Conservation (phyloP, 192 early-diverging fungal genomes). For the Thamnidium elegans region DNA sequence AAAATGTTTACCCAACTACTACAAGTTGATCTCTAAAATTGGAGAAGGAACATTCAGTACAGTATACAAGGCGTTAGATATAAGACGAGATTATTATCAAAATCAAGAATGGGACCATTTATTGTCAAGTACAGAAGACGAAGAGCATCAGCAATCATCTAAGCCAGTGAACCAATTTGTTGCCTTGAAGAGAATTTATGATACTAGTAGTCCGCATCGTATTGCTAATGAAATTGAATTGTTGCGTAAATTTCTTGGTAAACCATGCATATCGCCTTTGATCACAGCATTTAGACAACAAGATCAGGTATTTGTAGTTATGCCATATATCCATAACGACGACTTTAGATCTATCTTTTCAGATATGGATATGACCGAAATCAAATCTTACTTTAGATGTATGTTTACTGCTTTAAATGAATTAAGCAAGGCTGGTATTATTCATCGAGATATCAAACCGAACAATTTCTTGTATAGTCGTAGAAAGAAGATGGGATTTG, state of each 20-base stretch:
- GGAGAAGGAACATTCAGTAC: conserved; percentile 89
- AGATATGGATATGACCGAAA: conserved; percentile 59
- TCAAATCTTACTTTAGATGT: conserved; percentile 72
- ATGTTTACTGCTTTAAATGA: conserved; percentile 70
- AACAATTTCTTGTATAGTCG: conserved; percentile 86
- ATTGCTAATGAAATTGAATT: conserved; percentile 84
- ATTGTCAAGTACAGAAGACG: background rate
- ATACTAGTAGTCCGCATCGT: conserved; percentile 71
- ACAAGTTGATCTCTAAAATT: conserved; percentile 72
- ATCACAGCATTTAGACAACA: conserved; percentile 77
- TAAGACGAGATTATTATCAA: conserved; percentile 66
- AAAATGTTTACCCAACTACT: conserved; percentile 56
- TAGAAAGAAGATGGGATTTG: conserved; percentile 64
- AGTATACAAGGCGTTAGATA: conserved; percentile 88
- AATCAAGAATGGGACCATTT: conserved; percentile 60
- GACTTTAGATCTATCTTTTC: conserved; percentile 79
- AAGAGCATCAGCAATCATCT: background rate
- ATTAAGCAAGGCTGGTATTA: conserved; percentile 66
- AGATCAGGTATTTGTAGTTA: conserved; percentile 79
- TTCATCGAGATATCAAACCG: conserved; percentile 95
- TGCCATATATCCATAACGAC: conserved; percentile 83
- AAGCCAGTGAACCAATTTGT: conserved; percentile 47
- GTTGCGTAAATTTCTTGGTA: conserved; percentile 67
- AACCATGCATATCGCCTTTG: conserved; percentile 71
- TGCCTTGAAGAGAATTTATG: conserved; percentile 87